These are phyloP conservation scores for Nigrospora oryzae DNA, from an alignment of 2,329 filamentous ascomycete species.

Conservation along the genomic window DNA sequence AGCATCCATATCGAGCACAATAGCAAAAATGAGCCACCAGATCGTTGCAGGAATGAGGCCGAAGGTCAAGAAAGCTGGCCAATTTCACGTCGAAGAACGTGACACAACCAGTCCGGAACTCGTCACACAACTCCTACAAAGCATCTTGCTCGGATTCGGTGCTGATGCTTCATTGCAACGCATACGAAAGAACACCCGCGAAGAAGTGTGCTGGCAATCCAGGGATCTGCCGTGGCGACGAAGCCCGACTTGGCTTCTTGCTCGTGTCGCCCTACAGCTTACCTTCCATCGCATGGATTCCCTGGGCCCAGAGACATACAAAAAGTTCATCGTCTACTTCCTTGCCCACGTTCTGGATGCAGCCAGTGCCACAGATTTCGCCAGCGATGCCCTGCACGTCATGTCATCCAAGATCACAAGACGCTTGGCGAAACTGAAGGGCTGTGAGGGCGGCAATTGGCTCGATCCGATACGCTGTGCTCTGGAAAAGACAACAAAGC, in stretches of 20 bases:
- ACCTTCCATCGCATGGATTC: not conserved
- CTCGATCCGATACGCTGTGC: not conserved
- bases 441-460: not conserved
- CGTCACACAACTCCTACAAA: slow-evolving; percentile 38
- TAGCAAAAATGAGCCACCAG: slow-evolving; percentile 21
- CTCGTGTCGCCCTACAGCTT: not conserved
- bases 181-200: slow-evolving; percentile 42
- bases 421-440: not conserved
- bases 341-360: not conserved
- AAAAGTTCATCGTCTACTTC: not conserved
- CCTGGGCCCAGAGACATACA: not conserved
- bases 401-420: slow-evolving; percentile 1
- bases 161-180: slow-evolving; percentile 8
- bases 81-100: slow-evolving; percentile 28
- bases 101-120: slow-evolving; percentile 41
- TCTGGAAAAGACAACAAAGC: not conserved
- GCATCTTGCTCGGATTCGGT: slow-evolving; percentile 31
- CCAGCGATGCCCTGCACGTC: not conserved
- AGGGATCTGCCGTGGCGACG: not conserved
- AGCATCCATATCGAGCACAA: slow-evolving; percentile 9
- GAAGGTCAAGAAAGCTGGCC: slow-evolving; percentile 25
- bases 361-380: not conserved
- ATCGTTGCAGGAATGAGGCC: slow-evolving; percentile 7
- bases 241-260: not conserved
- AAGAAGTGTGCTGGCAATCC: slow-evolving; percentile 39